Conservation (phyloP, 2,329 filamentous ascomycete species). For the Fusarium bulbicola region DNA sequence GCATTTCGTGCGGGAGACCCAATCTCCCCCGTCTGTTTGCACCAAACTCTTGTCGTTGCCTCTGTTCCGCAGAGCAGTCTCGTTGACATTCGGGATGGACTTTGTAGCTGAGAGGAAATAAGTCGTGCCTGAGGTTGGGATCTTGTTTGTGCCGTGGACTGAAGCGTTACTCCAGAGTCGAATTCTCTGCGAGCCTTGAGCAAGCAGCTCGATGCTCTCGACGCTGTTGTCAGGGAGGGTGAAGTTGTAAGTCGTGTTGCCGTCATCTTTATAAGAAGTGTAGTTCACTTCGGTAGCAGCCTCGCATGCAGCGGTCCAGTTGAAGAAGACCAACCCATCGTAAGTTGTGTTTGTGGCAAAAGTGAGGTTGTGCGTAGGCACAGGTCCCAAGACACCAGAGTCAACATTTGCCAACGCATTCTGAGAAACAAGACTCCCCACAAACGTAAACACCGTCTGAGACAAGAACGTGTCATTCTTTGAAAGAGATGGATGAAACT, state of each 20-base stretch:
- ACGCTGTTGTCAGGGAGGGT: slow-evolving; percentile 21
- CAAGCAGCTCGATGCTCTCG: slow-evolving; percentile 22
- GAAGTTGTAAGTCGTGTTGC: slow-evolving; percentile 32
- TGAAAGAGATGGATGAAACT: slow-evolving; percentile 14
- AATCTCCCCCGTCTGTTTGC: slow-evolving; percentile 20
- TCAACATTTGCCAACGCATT: slow-evolving; percentile 32
- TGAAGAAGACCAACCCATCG: slow-evolving; percentile 27
- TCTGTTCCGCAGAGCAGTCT: slow-evolving; percentile 12
- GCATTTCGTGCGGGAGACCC: slow-evolving; percentile 32
- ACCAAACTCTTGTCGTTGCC: slow-evolving; percentile 27
- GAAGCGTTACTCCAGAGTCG: slow-evolving; percentile 25
- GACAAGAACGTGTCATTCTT: slow-evolving; percentile 31
- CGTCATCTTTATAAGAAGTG: slow-evolving; percentile 1
- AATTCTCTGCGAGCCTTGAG: slow-evolving; percentile 10
- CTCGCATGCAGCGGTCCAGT: slow-evolving; percentile 31
- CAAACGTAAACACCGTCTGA: slow-evolving; percentile 30
- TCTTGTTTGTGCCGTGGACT: background rate
- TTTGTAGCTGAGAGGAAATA: slow-evolving; percentile 30
- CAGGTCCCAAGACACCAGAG: slow-evolving; percentile 25
- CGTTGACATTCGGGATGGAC: slow-evolving; percentile 28
- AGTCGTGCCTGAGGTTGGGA: slow-evolving; percentile 14
- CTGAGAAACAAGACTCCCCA: slow-evolving; percentile 32
- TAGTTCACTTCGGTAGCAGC: slow-evolving; percentile 31
- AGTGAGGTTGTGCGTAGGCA: slow-evolving; percentile 30
- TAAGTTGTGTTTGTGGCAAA: slow-evolving; percentile 33